Base-by-base conservation (phyloP, 371 early-diverging fungal genomes). In the Lichtheimia corymbifera region DNA sequence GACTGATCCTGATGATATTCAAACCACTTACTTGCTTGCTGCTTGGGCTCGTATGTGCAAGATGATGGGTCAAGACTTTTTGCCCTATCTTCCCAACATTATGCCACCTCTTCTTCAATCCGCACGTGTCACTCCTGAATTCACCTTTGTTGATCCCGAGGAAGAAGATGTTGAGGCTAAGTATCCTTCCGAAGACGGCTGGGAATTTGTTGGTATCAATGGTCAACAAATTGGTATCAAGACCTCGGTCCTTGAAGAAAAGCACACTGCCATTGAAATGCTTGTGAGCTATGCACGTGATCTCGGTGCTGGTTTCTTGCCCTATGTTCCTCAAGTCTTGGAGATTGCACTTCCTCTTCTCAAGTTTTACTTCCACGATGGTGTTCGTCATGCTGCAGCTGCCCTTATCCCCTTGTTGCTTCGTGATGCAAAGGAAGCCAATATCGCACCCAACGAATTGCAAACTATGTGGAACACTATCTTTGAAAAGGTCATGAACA, bases 31-130 rank as follows among this genome's bases (percentile, higher is more conserved):
- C 75, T 81, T 99, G 59, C 83, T 95, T 66, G 88, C 93, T 53
- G 91, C 94, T 30, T 99, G 99, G 99, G 96, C 97, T 40, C 88
- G 99, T 59, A 80, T 98, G 69, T 97, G 97, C 85, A 93, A 91
- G 78, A 91, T 97, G 30, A 86, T 99, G 71, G 96, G 91, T 5
- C 82, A 83, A 20, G 96, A 97, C 58, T 99, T 99, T 84, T 86
- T 90, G 41, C 98, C 97, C 22, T 93, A 93, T 65, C 73, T 98
- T 64, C 85, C 88, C 27, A 82, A 92, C 63, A 96, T 98, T 42
- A 93, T 96, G 91, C 95, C 96, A 35, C 94, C 96, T n/a, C 87
- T 98, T 68, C 62, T 97, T 55, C 76, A 77, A 45, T 85, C 88
- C 40, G 98, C 97, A 5, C 82, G 87, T 55, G 79, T 93, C 51